Evolutionary conservation across 768 basidiomycete species (phyloP).

Genomic region (Phlegmacium glaucopus): DNA sequence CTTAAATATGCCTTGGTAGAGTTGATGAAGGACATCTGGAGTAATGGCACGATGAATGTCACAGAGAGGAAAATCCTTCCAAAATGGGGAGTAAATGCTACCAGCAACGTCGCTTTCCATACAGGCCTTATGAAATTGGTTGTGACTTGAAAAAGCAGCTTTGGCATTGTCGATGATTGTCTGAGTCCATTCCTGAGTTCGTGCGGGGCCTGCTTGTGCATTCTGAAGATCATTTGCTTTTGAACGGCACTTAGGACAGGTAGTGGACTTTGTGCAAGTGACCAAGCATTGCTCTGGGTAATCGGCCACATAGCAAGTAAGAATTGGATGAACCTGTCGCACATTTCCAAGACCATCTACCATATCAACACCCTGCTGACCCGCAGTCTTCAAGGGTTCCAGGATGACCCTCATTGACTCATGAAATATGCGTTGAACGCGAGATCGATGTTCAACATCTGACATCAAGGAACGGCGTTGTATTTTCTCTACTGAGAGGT

Average conservation of each 20-base stretch:
- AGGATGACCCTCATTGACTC: conserved; percentile 30
- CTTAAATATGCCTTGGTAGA: conserved; percentile 15
- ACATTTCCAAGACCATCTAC: conserved; percentile 25
- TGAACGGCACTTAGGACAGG: conserved; percentile 14
- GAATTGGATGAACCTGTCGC: conserved; percentile 14
- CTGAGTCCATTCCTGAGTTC: background rate
- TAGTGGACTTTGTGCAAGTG: conserved; percentile 16
- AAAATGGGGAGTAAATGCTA: conserved; percentile 32
- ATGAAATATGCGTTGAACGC: conserved; percentile 29
- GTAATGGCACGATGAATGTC: conserved; percentile 14
- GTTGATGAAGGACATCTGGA: conserved; percentile 15
- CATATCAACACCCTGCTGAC: conserved; percentile 28
- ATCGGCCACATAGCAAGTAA: conserved; percentile 22
- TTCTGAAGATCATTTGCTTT: conserved; percentile 5
- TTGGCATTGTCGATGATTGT: conserved; percentile 4
- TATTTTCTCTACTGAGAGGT: conserved; percentile 7
- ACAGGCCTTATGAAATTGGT: conserved; percentile 2
- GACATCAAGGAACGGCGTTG: conserved; percentile 28
- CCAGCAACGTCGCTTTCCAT: conserved; percentile 9
- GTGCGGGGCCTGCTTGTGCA: background rate
- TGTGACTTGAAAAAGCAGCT: background rate
- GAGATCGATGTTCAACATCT: conserved; percentile 2
- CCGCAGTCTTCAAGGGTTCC: conserved; percentile 18
- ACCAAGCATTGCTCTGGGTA: conserved; percentile 40
- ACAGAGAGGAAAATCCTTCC: conserved; percentile 34